Conservation (phyloP, 2,329 filamentous ascomycete species). For the Ceratocystis cubensis region DNA sequence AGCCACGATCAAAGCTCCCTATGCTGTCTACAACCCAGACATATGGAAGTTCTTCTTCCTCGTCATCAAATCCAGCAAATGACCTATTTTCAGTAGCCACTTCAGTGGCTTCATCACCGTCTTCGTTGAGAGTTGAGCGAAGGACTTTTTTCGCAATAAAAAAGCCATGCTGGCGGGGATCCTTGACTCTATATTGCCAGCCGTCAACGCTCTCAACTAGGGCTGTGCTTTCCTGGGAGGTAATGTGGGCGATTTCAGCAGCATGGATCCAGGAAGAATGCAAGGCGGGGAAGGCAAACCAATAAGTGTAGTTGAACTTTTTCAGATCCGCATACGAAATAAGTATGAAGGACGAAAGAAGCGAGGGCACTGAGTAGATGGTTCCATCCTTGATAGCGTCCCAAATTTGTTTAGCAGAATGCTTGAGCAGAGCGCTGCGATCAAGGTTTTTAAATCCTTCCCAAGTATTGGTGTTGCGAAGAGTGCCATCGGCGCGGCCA, state of each 20-base stretch:
- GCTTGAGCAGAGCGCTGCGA: constrained; percentile 29
- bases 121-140: constrained; percentile 21
- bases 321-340: constrained; percentile 93
- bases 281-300: constrained; percentile 90
- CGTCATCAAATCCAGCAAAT: constrained; percentile 34
- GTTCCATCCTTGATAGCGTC: constrained; percentile 93
- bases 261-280: constrained; percentile 71
- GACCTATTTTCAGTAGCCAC: constrained; percentile 37
- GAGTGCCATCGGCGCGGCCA: constrained; percentile 80
- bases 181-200: constrained; percentile 67
- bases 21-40: constrained; percentile 68
- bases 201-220: constrained; percentile 76
- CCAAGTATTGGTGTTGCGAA: constrained; percentile 91
- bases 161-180: constrained; percentile 80
- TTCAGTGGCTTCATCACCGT: constrained; percentile 27
- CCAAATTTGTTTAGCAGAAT: constrained; percentile 57
- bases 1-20: constrained; percentile 68
- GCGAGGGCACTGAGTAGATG: constrained; percentile 86
- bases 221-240: constrained; percentile 56
- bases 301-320: constrained; percentile 96
- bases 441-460: constrained; percentile 83
- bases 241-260: constrained; percentile 44
- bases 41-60: constrained; percentile 39
- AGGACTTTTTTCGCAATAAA: constrained; percentile 74
- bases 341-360: constrained; percentile 77